Percentiles rank a stretch among this genome's conserved stretches.
Evolutionary conservation across 495 filamentous ascomycete genomes (phyloP).

Genomic region (Peziza echinospora): DNA sequence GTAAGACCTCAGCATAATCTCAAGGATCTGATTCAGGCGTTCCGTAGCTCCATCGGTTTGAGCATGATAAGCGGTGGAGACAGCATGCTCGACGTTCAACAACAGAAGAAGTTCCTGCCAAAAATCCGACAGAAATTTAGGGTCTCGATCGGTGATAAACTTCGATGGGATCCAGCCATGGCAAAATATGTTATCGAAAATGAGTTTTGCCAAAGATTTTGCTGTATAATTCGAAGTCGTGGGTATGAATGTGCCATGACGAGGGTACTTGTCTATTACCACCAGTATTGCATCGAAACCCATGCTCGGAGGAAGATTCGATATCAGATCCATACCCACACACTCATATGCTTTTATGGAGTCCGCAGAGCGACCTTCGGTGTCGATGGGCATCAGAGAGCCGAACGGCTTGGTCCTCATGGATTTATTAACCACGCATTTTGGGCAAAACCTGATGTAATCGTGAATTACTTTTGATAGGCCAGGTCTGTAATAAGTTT

Average conservation of each 20-base stretch:
- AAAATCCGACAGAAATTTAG: background rate
- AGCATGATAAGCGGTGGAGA: background rate
- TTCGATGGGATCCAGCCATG: background rate
- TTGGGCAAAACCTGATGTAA: background rate
- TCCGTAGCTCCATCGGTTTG: background rate
- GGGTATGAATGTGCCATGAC: background rate
- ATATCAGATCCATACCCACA: constrained; percentile 1
- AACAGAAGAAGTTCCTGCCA: background rate
- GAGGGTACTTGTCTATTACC: background rate
- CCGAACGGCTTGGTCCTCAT: background rate
- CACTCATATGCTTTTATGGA: constrained; percentile 1
- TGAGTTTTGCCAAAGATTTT: background rate
- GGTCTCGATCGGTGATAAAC: constrained; percentile 2
- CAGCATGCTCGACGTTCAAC: background rate
- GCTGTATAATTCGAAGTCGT: background rate
- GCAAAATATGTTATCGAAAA: background rate
- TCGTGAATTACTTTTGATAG: background rate
- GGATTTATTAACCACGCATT: background rate
- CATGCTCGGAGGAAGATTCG: background rate
- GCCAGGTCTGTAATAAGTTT: background rate
- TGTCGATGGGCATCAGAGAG: background rate
- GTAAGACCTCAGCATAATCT: background rate
- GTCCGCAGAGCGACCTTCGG: too few relatives aligned
- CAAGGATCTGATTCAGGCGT: constrained; percentile 1
- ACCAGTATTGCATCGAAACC: background rate